A percentile compares a stretch with the other conserved stretches of the same genome.
phyloP scores from a whole-genome alignment of 768 basidiomycete genomes.

The Phanerochaete carnosa region DNA sequence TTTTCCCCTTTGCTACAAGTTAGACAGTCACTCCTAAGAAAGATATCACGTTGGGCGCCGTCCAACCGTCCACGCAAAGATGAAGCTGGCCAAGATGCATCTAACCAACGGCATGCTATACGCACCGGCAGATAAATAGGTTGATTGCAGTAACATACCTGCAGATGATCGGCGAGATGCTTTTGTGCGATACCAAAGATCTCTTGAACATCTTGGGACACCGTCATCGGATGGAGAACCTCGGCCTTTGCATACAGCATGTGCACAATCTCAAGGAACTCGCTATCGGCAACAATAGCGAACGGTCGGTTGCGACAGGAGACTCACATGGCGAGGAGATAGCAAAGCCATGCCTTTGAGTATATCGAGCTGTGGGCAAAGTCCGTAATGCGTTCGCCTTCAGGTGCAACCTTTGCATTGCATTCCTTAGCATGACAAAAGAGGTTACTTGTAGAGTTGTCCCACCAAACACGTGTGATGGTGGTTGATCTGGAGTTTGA shows the following conservation, averaged over 20 bases:
- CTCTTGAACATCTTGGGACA: conserved; percentile 14
- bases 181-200: conserved; percentile 8
- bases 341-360: conserved; percentile 6
- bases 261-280: conserved; percentile 9
- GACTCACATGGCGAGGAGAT: conserved; percentile 12
- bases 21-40: background rate
- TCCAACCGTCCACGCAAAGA: conserved; percentile 2
- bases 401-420: background rate
- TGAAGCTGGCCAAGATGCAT: background rate
- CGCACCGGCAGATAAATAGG: background rate
- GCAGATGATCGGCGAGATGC: background rate
- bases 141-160: background rate
- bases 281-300: conserved; percentile 11
- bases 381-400: background rate
- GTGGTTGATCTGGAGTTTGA: background rate
- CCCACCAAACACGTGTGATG: background rate
- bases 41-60: background rate
- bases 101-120: background rate
- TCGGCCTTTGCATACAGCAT: conserved; percentile 17
- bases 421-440: background rate
- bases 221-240: conserved; percentile 9
- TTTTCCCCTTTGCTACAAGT: background rate
- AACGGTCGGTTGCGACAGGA: conserved; percentile 18
- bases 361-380: background rate
- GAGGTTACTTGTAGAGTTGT: conserved; percentile 13